Evolutionary conservation across 306 rosid genomes (phyloP).

Genomic region (Cicer chorassanicum): DNA sequence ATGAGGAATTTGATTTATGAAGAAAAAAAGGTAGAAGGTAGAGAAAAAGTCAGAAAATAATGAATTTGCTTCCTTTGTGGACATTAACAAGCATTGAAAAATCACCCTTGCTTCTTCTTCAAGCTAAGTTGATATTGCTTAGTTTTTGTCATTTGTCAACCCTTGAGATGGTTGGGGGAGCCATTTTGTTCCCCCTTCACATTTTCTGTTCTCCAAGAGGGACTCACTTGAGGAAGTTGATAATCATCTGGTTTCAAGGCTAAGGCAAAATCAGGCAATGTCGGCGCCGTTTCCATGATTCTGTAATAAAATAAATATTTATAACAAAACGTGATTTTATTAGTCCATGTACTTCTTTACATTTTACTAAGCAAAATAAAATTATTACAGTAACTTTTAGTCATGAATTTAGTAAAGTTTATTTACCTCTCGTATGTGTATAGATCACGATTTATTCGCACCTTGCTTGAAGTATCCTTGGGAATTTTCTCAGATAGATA

Average conservation of each 20-base stretch:
- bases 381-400: slow-evolving; percentile 1
- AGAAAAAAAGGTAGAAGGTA: slow-evolving; percentile 34
- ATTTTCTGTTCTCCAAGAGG: slow-evolving; percentile 79
- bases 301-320: slow-evolving; percentile 53
- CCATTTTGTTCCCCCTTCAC: slow-evolving; percentile 56
- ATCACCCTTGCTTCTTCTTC: slow-evolving; percentile 49
- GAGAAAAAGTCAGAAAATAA: slow-evolving; percentile 32
- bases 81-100: slow-evolving; percentile 53
- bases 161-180: slow-evolving; percentile 56
- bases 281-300: slow-evolving; percentile 96
- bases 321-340: slow-evolving; percentile 30
- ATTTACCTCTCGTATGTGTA: slow-evolving; percentile 78
- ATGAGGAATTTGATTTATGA: slow-evolving; percentile 23
- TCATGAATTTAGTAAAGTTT: background rate
- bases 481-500: slow-evolving; percentile 94
- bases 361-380: slow-evolving; percentile 32
- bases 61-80: slow-evolving; percentile 35
- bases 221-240: slow-evolving; percentile 80
- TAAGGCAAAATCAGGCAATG: slow-evolving; percentile 92
- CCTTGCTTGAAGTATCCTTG: slow-evolving; percentile 95
- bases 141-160: slow-evolving; percentile 48
- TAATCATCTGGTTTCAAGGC: slow-evolving; percentile 98
- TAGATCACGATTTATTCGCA: slow-evolving; percentile 87
- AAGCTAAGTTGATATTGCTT: slow-evolving; percentile 40
- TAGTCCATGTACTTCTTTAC: slow-evolving; percentile 8